Evolutionary conservation across 192 early-diverging fungal species (phyloP).

Genomic region (Coemansia sp.): DNA sequence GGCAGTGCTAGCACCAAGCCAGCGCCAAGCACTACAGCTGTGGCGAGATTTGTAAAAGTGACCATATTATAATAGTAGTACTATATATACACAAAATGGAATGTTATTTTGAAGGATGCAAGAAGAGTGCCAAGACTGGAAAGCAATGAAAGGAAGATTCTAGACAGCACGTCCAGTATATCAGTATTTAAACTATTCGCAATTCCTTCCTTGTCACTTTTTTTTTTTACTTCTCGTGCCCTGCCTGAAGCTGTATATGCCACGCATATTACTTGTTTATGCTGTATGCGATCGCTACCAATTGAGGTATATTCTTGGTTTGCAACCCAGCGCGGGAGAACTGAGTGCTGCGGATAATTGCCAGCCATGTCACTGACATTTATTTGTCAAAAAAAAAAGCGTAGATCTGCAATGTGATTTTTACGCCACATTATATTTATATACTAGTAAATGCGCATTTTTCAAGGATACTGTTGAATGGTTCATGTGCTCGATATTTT

Average conservation of each 20-base stretch:
- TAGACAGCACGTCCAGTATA: not conserved
- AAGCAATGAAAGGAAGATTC: not conserved
- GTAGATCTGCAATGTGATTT: not conserved
- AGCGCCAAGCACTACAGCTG: not conserved
- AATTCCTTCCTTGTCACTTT: not conserved
- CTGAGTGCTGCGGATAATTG: not conserved
- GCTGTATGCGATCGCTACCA: slow-evolving; percentile 6
- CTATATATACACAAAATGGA: slow-evolving; percentile 3
- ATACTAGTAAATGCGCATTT: not conserved
- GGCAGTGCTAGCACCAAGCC: slow-evolving; percentile 1
- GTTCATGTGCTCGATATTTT: not conserved
- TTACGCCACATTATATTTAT: not conserved
- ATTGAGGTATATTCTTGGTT: not conserved
- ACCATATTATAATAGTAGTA: slow-evolving; percentile 9
- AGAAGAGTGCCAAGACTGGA: slow-evolving; percentile 1
- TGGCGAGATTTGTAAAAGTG: not conserved
- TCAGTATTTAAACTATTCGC: not conserved
- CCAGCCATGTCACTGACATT: not conserved
- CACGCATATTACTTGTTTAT: slow-evolving; percentile 2
- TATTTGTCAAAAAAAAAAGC: not conserved
- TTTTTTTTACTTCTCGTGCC: not conserved
- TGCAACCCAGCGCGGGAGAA: not conserved
- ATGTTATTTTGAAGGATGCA: not conserved
- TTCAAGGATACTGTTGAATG: slow-evolving; percentile 2
- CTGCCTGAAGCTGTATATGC: slow-evolving; percentile 8